Evolutionary conservation across 177 flowering plant genomes (phyloP).

Genomic region (Vitis hybrid): DNA sequence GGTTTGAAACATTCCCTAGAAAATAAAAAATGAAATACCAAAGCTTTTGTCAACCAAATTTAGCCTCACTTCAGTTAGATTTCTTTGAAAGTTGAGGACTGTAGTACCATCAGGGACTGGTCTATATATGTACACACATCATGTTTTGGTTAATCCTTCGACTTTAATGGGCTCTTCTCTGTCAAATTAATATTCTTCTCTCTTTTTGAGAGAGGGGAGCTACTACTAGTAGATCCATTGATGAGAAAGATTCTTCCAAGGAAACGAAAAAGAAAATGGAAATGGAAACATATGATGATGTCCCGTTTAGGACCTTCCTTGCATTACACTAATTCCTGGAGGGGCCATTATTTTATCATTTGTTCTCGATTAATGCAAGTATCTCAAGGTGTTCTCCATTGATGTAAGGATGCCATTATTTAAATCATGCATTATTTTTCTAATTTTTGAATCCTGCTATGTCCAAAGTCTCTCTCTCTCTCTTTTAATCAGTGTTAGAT

Average conservation of each 20-base stretch:
- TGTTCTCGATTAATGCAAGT: neutral
- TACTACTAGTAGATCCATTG: neutral
- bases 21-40: too few relatives aligned
- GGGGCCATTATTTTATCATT: neutral
- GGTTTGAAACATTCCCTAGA: too few relatives aligned
- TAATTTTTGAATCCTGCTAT: too few relatives aligned
- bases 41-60: too few relatives aligned
- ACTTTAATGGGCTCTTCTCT: too few relatives aligned
- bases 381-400: neutral
- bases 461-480: too few relatives aligned
- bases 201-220: neutral
- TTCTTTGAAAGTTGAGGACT: too few relatives aligned
- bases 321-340: neutral
- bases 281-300: neutral
- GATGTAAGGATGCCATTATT: neutral
- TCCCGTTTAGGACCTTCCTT: neutral
- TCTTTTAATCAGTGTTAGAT: neutral
- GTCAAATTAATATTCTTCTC: too few relatives aligned
- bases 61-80: too few relatives aligned
- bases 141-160: too few relatives aligned
- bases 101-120: too few relatives aligned
- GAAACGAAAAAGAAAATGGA: neutral
- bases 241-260: conserved; percentile 9
- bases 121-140: too few relatives aligned
- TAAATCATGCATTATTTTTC: neutral